These are phyloP conservation scores for Odontarrhena argentea DNA, from an alignment of 345 rosid genomes.

Conservation along the genomic window DNA sequence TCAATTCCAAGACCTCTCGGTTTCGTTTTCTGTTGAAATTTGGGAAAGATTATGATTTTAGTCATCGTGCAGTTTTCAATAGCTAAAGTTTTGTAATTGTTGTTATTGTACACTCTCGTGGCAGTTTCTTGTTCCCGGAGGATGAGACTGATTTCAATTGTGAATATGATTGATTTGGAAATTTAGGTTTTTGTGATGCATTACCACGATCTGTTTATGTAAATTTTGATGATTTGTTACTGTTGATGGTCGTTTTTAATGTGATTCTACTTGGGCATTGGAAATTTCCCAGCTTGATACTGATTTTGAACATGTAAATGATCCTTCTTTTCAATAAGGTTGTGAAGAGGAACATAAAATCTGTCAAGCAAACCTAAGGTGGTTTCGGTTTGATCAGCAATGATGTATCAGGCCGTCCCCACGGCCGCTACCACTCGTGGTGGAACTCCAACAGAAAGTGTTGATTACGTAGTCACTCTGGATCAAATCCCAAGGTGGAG, in stretches of 20 bases:
- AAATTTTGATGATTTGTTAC: background rate
- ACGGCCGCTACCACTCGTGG: conserved; percentile 54
- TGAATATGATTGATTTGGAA: conserved; percentile 16
- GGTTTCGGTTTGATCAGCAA: conserved; percentile 38
- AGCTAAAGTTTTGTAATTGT: background rate
- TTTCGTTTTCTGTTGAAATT: background rate
- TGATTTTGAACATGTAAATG: conserved; percentile 20
- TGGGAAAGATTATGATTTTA: conserved; percentile 8
- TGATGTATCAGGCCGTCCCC: conserved; percentile 72
- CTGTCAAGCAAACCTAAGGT: conserved; percentile 7
- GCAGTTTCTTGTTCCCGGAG: background rate
- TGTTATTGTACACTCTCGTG: background rate
- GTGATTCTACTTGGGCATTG: conserved; percentile 25
- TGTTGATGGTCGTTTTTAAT: background rate
- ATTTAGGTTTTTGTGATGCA: conserved; percentile 2
- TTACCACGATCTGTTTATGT: conserved; percentile 4
- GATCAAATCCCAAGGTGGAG: conserved; percentile 94
- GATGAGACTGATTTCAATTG: conserved; percentile 3
- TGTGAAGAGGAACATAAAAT: background rate
- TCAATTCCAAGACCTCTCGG: conserved; percentile 9
- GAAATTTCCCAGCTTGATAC: conserved; percentile 25
- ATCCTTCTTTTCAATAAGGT: conserved; percentile 21
- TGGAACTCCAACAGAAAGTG: conserved; percentile 58
- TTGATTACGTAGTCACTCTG: conserved; percentile 69
- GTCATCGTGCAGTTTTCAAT: background rate